Base-by-base conservation (phyloP, 768 basidiomycete genomes). In the Pilatotrama ljubarskyi region DNA sequence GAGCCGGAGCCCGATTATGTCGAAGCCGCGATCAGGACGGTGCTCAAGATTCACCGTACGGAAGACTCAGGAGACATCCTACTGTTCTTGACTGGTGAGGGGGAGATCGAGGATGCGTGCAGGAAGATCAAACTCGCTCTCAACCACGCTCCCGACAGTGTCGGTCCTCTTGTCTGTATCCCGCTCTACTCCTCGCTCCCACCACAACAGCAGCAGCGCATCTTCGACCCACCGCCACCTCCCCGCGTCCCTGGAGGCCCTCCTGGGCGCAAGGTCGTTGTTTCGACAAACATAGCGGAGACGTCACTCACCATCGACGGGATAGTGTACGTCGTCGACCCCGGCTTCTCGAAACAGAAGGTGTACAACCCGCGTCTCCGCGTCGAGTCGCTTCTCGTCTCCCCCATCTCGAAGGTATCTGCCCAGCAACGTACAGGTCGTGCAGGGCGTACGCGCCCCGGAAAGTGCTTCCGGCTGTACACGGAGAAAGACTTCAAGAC, bases 311-410 rank as follows among this genome's bases (percentile, higher is more conserved):
- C 96, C 2, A 98, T 99, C 58, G 96, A 99, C 66, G 96, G 96
- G 20, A 98, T 99, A 67, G 95, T 99, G n/a, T 99, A 98, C 68
- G 96, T 98, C 58, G 95, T 98, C 46, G 96, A 98, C 69, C 93
- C 95, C 0, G 95, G 95, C 1, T 97, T 98, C 77, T 95, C 91
- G 35, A 96, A 99, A 75, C 96, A 98, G 75, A 98, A 96, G 71
- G 90, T 98, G 49, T 99, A 98, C 78, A 98, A 98, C 72, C 97
- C 96, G 0, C 84, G 96, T 29, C 97, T 98, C 61, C 87, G 96
- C 47, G 96, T 98, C 18, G 96, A 99, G 77, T 90, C 88, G 62
- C 77, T 99, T 53, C 77, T 98, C 17, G 95, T 98, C 44, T 88
- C 90, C 50, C 95, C 95, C 0, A 99, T 98, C 66, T 96, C 93